Conservation (phyloP, 352 stramenopile genomes). For the Bremia lactucae region DNA sequence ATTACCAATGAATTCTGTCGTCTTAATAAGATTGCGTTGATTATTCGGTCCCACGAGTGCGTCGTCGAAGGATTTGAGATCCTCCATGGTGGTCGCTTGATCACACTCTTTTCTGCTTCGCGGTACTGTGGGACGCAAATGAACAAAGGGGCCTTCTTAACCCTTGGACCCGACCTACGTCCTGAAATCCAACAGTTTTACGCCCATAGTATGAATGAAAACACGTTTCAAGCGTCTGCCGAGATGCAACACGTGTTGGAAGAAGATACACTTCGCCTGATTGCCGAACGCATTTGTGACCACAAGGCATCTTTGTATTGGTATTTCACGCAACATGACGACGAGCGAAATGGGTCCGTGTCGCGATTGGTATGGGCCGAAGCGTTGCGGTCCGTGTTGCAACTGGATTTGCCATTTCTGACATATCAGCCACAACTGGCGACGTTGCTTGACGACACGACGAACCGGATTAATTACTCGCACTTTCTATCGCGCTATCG, state of each 20-base stretch:
- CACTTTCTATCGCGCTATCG: slow-evolving; percentile 89
- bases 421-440: slow-evolving; percentile 84
- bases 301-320: slow-evolving; percentile 88
- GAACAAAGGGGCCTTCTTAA: slow-evolving; percentile 90
- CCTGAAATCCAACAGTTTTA: slow-evolving; percentile 93
- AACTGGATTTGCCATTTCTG: slow-evolving; percentile 86
- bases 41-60: slow-evolving; percentile 91
- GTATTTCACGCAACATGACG: slow-evolving; percentile 90
- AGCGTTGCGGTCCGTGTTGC: slow-evolving; percentile 84
- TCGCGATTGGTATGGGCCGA: slow-evolving; percentile 85
- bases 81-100: slow-evolving; percentile 77
- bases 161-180: slow-evolving; percentile 82
- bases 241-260: slow-evolving; percentile 77
- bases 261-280: slow-evolving; percentile 87
- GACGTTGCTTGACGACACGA: slow-evolving; percentile 50
- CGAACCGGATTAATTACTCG: slow-evolving; percentile 86
- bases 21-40: slow-evolving; percentile 87
- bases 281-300: slow-evolving; percentile 89
- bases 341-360: slow-evolving; percentile 80
- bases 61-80: slow-evolving; percentile 88
- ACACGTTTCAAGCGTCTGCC: slow-evolving; percentile 53
- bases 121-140: slow-evolving; percentile 88
- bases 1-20: slow-evolving; percentile 91
- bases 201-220: slow-evolving; percentile 77
- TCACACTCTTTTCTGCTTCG: slow-evolving; percentile 89